Base-by-base conservation (phyloP, 2,329 filamentous ascomycete genomes). In the Rutstroemia sp. region DNA sequence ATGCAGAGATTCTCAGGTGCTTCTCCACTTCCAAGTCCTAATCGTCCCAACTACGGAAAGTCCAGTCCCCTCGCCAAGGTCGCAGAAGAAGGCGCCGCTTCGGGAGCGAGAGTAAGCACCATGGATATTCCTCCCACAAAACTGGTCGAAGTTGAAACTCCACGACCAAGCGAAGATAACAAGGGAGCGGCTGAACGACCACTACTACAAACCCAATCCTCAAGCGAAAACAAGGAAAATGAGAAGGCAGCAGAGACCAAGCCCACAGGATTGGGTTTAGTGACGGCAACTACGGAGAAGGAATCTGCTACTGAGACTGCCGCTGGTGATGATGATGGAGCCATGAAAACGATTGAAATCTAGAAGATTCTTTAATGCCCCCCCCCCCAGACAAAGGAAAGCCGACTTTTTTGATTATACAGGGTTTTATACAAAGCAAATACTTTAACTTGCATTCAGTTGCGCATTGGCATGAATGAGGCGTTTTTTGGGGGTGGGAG, bases 31-130 rank as follows among this genome's bases (percentile, higher is more conserved):
- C 75, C 76, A 9, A 88, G 83, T 63, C 84, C 86, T 19, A 87
- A 83, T 68, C 76, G 82, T 57, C 80, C 86, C 1, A 78, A 81
- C 12, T 83, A 80, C 59, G 81, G 82, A 62, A 85, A 90, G 65
- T 79, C 84, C 14, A 89, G 85, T 63, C 87, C 88, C 16, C 74
- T 92, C 57, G 86, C 87, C 50, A 78, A 86, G 60, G 88, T 92
- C 14, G 81, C 86, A 0, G 89, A 92, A 71, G 89, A 92, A 69
- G 57, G 66, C 19, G 19, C 45, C 34, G 54, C 64, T 23, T 57
- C 65, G 34, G 61, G 64, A 19, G 62, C 61, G 38, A 65, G 63
- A 53, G 54, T 66, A 39, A 59, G 58, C 30, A 66, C 64, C 14
- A 64, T 60, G 21, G 61, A 58, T 19, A 57, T 64, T 21, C 62